Evolutionary conservation across 108 stramenopile species (phyloP).

Genomic region (Stephanodiscus triporus): DNA sequence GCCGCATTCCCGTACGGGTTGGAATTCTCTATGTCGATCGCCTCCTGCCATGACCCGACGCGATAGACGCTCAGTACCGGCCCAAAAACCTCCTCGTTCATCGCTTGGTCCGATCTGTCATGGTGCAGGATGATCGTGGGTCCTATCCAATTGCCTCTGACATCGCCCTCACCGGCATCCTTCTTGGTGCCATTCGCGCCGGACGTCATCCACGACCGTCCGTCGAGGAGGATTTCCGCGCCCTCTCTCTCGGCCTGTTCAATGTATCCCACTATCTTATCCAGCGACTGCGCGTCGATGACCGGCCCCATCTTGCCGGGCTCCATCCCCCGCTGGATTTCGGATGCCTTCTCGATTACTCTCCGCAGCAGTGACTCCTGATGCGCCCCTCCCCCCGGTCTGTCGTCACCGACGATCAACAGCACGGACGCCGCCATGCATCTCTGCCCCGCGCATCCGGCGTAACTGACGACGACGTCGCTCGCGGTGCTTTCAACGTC

Average conservation of each 20-base stretch:
- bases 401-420: slow-evolving; percentile 76
- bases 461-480: slow-evolving; percentile 92
- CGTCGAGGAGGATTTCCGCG: slow-evolving; percentile 90
- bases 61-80: slow-evolving; percentile 86
- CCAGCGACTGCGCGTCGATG: slow-evolving; percentile 78
- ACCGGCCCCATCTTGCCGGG: slow-evolving; percentile 93
- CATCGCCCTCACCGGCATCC: slow-evolving; percentile 20
- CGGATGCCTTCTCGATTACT: slow-evolving; percentile 73
- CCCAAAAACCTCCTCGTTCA: slow-evolving; percentile 95
- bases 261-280: slow-evolving; percentile 86
- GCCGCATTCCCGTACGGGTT: slow-evolving; percentile 97
- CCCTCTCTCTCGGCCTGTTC: slow-evolving; percentile 76
- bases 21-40: slow-evolving; percentile 92
- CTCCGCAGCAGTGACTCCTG: slow-evolving; percentile 63
- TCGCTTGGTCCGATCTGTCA: slow-evolving; percentile 67
- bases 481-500: slow-evolving; percentile 66
- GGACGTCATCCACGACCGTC: slow-evolving; percentile 75
- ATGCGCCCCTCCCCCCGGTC: slow-evolving; percentile 18
- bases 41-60: slow-evolving; percentile 86
- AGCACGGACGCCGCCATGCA: slow-evolving; percentile 97
- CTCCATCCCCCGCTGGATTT: slow-evolving; percentile 74
- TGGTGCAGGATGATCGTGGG: slow-evolving; percentile 89
- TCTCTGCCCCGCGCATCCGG: slow-evolving; percentile 90
- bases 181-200: no score
- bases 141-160: slow-evolving; percentile 82